Conservation (phyloP, 1,139 yeast genomes). For the Taphrina populina region DNA sequence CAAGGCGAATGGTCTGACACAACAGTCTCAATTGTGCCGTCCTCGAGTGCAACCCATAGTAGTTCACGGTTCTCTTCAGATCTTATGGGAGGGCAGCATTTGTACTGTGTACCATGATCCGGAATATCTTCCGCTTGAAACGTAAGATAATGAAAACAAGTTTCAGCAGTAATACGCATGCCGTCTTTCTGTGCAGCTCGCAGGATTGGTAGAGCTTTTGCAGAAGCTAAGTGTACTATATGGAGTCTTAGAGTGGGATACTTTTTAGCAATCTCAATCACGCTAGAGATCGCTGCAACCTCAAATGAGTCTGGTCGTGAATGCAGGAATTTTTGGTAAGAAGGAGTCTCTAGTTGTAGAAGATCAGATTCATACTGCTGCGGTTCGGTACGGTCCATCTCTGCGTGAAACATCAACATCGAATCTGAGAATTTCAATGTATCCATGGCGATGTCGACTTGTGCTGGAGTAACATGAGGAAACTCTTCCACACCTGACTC, state of each 20-base stretch:
- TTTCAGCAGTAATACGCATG: constrained; percentile 51
- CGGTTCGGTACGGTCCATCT: constrained; percentile 50
- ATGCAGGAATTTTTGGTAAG: constrained; percentile 47
- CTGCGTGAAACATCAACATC: constrained; percentile 55
- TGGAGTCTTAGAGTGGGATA: constrained; percentile 50
- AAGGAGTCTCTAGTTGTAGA: constrained; percentile 49
- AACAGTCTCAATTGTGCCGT: constrained; percentile 53
- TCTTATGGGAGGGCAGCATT: constrained; percentile 54
- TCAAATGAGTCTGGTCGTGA: constrained; percentile 53
- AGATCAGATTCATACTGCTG: constrained; percentile 48
- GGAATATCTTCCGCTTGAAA: constrained; percentile 46
- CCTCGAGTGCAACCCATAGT: constrained; percentile 51
- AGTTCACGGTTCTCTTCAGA: constrained; percentile 48
- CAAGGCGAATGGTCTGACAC: constrained; percentile 55
- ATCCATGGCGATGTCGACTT: constrained; percentile 49
- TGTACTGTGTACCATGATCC: constrained; percentile 52
- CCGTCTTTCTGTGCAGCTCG: constrained; percentile 49
- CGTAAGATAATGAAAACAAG: constrained; percentile 54
- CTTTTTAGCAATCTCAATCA: constrained; percentile 49
- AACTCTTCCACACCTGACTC: constrained; percentile 29
- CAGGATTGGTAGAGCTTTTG: constrained; percentile 49
- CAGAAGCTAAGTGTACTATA: constrained; percentile 54
- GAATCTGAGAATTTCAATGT: constrained; percentile 44
- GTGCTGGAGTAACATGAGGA: constrained; percentile 47
- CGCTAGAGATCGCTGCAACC: constrained; percentile 54